phyloP scores from a whole-genome alignment of 1,139 yeast species.

The Magnusiomyces tetraspermus region DNA sequence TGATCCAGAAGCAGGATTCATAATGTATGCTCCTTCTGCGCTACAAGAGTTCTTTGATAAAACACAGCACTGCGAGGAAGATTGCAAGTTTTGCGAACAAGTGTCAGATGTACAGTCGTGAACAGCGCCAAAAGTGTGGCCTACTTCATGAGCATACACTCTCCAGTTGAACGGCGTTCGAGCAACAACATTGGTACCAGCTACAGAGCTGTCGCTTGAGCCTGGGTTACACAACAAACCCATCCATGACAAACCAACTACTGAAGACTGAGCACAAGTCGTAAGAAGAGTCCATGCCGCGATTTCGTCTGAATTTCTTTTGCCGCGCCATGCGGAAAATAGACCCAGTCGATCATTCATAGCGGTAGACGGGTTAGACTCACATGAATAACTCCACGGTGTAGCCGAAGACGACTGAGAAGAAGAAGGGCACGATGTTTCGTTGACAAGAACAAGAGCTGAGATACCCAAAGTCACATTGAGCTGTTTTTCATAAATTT shows the following conservation, averaged over 20 bases:
- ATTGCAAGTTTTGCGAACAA: constrained; percentile 27
- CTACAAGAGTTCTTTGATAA: constrained; percentile 25
- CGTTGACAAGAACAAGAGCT: constrained; percentile 18
- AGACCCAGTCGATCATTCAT: constrained; percentile 28
- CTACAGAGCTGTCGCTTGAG: constrained; percentile 21
- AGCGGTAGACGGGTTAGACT: constrained; percentile 15
- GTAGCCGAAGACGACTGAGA: constrained; percentile 19
- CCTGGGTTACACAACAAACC: constrained; percentile 29
- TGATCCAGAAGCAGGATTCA: constrained; percentile 33
- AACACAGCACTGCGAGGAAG: constrained; percentile 33
- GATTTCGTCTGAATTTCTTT: constrained; percentile 25
- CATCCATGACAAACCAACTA: constrained; percentile 36
- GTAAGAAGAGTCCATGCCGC: constrained; percentile 36
- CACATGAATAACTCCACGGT: constrained; percentile 31
- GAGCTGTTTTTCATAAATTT: constrained; percentile 31
- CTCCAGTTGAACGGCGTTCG: constrained; percentile 31
- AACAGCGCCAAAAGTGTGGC: constrained; percentile 38
- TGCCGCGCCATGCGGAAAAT: constrained; percentile 32
- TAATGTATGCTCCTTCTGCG: constrained; percentile 31
- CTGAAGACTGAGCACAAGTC: constrained; percentile 29
- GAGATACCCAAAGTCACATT: constrained; percentile 32
- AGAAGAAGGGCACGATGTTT: constrained; percentile 23
- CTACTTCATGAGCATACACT: constrained; percentile 36
- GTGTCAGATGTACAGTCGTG: constrained; percentile 35
- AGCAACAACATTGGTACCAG: constrained; percentile 33